Base-by-base conservation (phyloP, 176 grass and related monocot species). In the Typha latifolia region DNA sequence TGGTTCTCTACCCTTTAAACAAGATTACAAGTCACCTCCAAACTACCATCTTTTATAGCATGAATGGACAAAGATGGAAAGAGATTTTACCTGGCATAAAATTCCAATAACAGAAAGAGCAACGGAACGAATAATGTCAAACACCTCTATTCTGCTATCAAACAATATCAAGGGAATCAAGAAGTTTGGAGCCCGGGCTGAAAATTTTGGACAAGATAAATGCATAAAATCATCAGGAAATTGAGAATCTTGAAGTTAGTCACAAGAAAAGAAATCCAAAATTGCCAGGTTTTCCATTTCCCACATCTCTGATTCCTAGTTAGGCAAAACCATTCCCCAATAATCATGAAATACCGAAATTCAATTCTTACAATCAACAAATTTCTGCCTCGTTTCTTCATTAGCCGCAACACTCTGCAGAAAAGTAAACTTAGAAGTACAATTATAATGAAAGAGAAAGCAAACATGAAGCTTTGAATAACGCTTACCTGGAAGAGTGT, bases 101-200 rank as follows among this genome's bases (percentile, higher is more conserved):
- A 71, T 71, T 61, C 53, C 69, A 24, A 71, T 61, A 0, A 71
- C 53, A 14, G 69, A 71, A 61, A 71, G 69, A 22, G 69, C 69
- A 57, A 71, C 32, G 3, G 29, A 43, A 12, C 69, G 69, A 61
- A 48, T 20, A 71, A 47, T n/a, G 32, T 71, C 69, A 48, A 71
- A 71, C 11, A 43, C 32, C 52, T 71, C 69, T 21, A 13, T 48
- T 71, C 29, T 47, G 53, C 53, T 71, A 12, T 71, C 53, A 48
- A 34, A 71, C 18, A 71, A 16, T 71, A 71, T 71, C 51, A 71
- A 15, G 12, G 69, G 69, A 21, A 71, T 22, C 69, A 71, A 61
- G 55, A 57, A 71, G 52, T 71, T 61, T 47, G 69, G 69, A 48
- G 12, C 69, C 57, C 69, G 19, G 47, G 53, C 69, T 71, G 52